Evolutionary conservation across 2,329 filamentous ascomycete species (phyloP).

Genomic region (Didymella sp.): DNA sequence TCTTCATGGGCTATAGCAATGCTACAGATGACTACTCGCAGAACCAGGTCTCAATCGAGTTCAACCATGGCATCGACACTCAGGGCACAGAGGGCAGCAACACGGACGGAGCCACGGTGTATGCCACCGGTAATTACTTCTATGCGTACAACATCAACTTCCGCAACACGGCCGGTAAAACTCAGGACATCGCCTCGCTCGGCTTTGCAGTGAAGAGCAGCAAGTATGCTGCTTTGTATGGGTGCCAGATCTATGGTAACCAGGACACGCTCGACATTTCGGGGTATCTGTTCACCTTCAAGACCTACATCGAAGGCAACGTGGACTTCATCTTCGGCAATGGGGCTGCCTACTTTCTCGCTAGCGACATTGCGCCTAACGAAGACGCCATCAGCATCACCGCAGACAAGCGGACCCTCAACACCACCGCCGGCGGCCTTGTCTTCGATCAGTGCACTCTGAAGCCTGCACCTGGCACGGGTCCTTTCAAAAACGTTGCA

Average conservation of each 20-base stretch:
- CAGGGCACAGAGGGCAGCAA: slow-evolving; percentile 45
- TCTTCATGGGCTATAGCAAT: slow-evolving; percentile 51
- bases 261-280: slow-evolving; percentile 51
- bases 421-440: slow-evolving; percentile 48
- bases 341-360: slow-evolving; percentile 55
- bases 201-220: slow-evolving; percentile 53
- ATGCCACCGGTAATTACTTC: slow-evolving; percentile 52
- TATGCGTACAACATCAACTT: slow-evolving; percentile 53
- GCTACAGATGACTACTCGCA: slow-evolving; percentile 48
- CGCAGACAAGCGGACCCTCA: slow-evolving; percentile 51
- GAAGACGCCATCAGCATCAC: slow-evolving; percentile 48
- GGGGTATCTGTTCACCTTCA: slow-evolving; percentile 51
- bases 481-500: slow-evolving; percentile 41
- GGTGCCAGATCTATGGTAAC: slow-evolving; percentile 50
- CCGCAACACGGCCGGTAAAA: slow-evolving; percentile 49
- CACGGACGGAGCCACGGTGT: slow-evolving; percentile 51
- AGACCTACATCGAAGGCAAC: slow-evolving; percentile 50
- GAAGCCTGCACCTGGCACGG: slow-evolving; percentile 35
- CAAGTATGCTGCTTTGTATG: slow-evolving; percentile 51
- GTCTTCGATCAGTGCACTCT: slow-evolving; percentile 50
- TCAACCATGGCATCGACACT: slow-evolving; percentile 49
- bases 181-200: slow-evolving; percentile 49
- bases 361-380: slow-evolving; percentile 48
- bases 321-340: slow-evolving; percentile 56
- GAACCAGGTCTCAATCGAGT: slow-evolving; percentile 49